Conservation (phyloP, 306 rosid genomes). For the Dalbergia cochinchinensis region DNA sequence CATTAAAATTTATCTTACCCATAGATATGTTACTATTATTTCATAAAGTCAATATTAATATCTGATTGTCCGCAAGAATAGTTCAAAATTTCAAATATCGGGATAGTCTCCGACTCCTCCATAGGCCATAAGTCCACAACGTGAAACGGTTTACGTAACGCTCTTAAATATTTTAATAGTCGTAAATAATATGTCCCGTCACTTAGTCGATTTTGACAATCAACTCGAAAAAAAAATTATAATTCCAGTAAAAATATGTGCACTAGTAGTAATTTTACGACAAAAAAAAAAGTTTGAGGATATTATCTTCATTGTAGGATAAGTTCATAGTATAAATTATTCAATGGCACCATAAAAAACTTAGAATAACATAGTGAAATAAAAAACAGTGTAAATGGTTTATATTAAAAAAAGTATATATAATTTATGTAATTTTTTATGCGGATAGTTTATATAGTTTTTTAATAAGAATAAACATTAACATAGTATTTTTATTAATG, state of each 20-base stretch:
- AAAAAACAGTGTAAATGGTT: neutral
- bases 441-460: neutral
- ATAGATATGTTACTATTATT: neutral
- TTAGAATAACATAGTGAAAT: neutral
- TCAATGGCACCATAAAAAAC: neutral
- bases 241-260: neutral
- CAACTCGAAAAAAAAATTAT: neutral
- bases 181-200: neutral
- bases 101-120: slow-evolving; percentile 9
- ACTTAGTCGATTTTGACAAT: neutral
- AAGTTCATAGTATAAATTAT: neutral
- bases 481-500: neutral
- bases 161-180: neutral
- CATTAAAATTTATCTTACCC: neutral
- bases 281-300: too few species aligned
- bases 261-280: neutral
- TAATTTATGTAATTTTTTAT: too few species aligned
- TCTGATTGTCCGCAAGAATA: neutral
- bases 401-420: neutral
- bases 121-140: neutral
- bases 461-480: neutral
- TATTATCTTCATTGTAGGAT: too few species aligned
- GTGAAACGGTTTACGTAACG: neutral
- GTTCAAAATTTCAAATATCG: neutral
- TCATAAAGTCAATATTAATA: slow-evolving; percentile 18